Base-by-base conservation (phyloP, 2,329 filamentous ascomycete genomes). In the Pseudomassariella vexata region DNA sequence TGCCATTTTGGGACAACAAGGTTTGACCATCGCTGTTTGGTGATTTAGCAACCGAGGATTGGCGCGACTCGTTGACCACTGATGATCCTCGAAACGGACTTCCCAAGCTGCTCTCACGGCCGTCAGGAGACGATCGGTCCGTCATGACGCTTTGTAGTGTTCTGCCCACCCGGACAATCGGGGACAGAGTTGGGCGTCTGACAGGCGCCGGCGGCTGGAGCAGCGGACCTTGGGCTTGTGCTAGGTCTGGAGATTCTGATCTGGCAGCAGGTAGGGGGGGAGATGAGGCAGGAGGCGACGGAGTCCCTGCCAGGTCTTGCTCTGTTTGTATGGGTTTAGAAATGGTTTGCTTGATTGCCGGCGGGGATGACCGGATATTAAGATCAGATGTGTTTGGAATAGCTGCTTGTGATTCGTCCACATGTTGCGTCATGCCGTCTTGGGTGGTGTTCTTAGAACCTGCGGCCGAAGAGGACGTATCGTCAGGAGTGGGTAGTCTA, bases 61-160 rank as follows among this genome's bases (percentile, higher is more conserved):
- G 50, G 16, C 39, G 43, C 11, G 45, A 38, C 16, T 44, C 29
- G 41, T 5, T 49, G n/a, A n/a, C n/a, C 54, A 33, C 53, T 53
- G 20, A 47, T 39, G 9, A 60, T 10, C 60, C 52, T 31, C 67
- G 62, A 41, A 79, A 79, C 0, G 74, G 74, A 34, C 74, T 78
- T 10, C 72, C 63, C 3, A 78, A 54, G 9, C 67, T 64, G 20
- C 62, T 60, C 25, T 70, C 68, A n/a, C 60, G 61, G 6, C 53
- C 60, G 30, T 68, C 67, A 2, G 74, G 73, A 0, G 74, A 76
- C 1, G 73, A 70, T 6, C 70, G 69, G 40, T 77, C 73, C 0
- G 73, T 76, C 9, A 74, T 73, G 22, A 78, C 68, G 36, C 64
- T 73, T 45, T 77, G 73, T 10, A 79, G 52, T 19, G 66, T 71